phyloP scores from a whole-genome alignment of 208 protist species.

The Spongospora subterranea region DNA sequence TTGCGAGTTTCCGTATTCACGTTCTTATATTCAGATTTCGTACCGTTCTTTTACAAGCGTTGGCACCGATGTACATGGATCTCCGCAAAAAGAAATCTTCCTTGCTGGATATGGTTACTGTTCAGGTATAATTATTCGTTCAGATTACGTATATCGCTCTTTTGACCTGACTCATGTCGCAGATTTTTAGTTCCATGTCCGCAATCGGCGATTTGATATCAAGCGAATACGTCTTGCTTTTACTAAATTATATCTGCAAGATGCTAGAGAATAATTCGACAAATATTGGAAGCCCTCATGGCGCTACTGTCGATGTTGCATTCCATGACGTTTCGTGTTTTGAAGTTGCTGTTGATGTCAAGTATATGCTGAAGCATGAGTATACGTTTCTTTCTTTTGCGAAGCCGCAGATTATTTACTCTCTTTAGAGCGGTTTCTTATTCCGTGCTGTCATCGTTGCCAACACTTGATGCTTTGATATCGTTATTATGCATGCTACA shows the following conservation, averaged over 20 bases:
- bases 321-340: background rate
- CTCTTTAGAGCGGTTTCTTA: background rate
- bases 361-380: constrained; percentile 40
- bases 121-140: too few relatives aligned
- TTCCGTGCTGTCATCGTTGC: background rate
- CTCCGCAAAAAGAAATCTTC: background rate
- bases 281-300: background rate
- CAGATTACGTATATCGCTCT: background rate
- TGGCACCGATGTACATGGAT: background rate
- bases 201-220: background rate
- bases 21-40: constrained; percentile 29
- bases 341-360: constrained; percentile 14
- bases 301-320: background rate
- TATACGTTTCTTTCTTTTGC: background rate
- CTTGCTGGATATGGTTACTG: background rate
- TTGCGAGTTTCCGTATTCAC: background rate
- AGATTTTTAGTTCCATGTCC: background rate
- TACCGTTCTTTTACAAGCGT: background rate
- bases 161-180: background rate
- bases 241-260: background rate
- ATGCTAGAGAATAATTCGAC: background rate
- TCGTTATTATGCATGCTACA: background rate
- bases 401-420: background rate
- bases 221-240: background rate
- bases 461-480: background rate